Evolutionary conservation across 805 yeast species (phyloP).

Genomic region (Cyberlindnera maritima): DNA sequence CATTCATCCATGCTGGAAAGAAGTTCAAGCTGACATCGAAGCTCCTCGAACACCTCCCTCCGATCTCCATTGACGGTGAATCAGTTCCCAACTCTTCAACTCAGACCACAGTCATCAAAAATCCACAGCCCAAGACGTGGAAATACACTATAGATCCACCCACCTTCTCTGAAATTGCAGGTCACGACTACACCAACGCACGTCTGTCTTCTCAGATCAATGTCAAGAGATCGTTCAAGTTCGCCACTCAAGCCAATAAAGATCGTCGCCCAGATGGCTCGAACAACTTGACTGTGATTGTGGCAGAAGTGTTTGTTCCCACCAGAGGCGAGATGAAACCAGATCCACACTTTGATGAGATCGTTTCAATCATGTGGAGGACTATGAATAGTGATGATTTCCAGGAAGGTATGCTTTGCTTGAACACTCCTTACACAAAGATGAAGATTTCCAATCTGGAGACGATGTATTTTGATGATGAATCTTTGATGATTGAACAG

Average conservation of each 20-base stretch:
- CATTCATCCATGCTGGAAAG: constrained; percentile 67
- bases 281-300: constrained; percentile 52
- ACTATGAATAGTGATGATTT: constrained; percentile 43
- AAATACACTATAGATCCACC: constrained; percentile 41
- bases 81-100: constrained; percentile 3
- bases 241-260: constrained; percentile 32
- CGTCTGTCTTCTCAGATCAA: constrained; percentile 49
- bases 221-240: constrained; percentile 41
- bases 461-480: constrained; percentile 42
- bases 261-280: constrained; percentile 39
- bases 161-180: constrained; percentile 44
- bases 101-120: neutral
- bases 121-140: constrained; percentile 34
- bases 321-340: constrained; percentile 52
- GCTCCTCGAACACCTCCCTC: constrained; percentile 32
- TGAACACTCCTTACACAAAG: constrained; percentile 29
- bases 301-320: constrained; percentile 66
- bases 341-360: constrained; percentile 61
- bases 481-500: constrained; percentile 53
- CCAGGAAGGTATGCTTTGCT: constrained; percentile 34
- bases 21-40: constrained; percentile 47
- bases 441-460: constrained; percentile 4
- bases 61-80: constrained; percentile 26
- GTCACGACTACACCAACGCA: constrained; percentile 3
- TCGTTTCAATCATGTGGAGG: constrained; percentile 62